Conservation (phyloP, 169 alveolate genomes). For the Eimeria mitis region DNA sequence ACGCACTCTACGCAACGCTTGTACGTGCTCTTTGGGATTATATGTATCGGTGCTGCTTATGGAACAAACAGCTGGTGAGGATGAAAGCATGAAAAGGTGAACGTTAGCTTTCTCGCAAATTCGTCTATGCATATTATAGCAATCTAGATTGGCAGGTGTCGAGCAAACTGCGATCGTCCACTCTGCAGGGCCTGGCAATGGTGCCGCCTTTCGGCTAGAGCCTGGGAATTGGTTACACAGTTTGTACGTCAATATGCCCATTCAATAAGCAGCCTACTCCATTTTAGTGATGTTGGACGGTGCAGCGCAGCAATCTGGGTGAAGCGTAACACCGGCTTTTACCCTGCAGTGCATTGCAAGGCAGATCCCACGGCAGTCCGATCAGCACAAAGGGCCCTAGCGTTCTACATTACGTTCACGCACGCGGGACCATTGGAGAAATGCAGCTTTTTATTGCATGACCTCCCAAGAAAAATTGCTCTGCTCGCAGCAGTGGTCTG, state of each 20-base stretch:
- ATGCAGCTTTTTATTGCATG: not conserved
- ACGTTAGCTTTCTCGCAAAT: not conserved
- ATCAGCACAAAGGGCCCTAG: not conserved
- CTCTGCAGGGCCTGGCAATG: not conserved
- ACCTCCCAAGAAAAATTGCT: not conserved
- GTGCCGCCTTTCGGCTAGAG: not conserved
- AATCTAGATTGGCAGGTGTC: not conserved
- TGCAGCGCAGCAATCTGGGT: not conserved
- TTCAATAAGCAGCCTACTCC: not conserved
- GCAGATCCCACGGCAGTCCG: not conserved
- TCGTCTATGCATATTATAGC: not conserved
- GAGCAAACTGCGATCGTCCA: not conserved
- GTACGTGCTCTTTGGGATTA: not conserved
- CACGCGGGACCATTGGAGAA: not conserved
- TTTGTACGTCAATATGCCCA: not conserved
- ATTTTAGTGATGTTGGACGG: not conserved
- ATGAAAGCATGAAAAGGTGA: not conserved
- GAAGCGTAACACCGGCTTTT: not conserved
- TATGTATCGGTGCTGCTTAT: not conserved
- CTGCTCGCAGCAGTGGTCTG: not conserved
- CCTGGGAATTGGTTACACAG: not conserved
- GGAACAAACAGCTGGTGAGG: not conserved
- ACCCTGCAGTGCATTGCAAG: not conserved
- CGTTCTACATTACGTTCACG: not conserved
- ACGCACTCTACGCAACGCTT: not conserved